Percentiles rank a stretch among this genome's conserved stretches.
Evolutionary conservation across 2,329 filamentous ascomycete species (phyloP).

Genomic region (Kalmusia sp.): DNA sequence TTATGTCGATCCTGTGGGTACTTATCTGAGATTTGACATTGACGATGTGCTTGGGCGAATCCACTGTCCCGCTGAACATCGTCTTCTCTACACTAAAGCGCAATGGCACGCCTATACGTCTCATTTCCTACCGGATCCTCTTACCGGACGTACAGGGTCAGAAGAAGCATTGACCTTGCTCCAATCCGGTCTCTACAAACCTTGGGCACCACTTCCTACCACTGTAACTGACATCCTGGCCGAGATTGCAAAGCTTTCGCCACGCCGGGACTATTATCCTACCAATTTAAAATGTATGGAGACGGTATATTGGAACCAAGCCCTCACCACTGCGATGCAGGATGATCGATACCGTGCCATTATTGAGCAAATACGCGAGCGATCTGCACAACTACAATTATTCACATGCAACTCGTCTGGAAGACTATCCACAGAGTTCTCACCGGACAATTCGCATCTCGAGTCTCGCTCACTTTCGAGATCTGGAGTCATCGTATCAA

Average conservation of each 20-base stretch:
- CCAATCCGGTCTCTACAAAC: constrained; percentile 57
- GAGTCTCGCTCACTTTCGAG: constrained; percentile 21
- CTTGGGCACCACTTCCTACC: constrained; percentile 31
- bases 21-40: constrained; percentile 61
- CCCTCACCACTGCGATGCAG: constrained; percentile 32
- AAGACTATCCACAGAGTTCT: neutral
- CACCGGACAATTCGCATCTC: constrained; percentile 21
- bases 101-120: constrained; percentile 68
- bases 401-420: constrained; percentile 1
- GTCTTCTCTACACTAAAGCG: constrained; percentile 63
- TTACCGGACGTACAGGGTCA: constrained; percentile 66
- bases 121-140: constrained; percentile 61
- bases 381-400: constrained; percentile 14
- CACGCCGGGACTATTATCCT: constrained; percentile 43
- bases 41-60: constrained; percentile 63
- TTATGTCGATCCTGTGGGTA: constrained; percentile 40
- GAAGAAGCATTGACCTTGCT: constrained; percentile 65
- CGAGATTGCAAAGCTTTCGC: constrained; percentile 45
- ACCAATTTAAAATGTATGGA: constrained; percentile 32
- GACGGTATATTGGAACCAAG: constrained; percentile 38
- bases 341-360: constrained; percentile 35
- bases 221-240: constrained; percentile 12
- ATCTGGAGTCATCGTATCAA: neutral
- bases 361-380: constrained; percentile 22
- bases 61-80: constrained; percentile 64